Base-by-base conservation (phyloP, 2,329 filamentous ascomycete species). In the Akanthomyces uredinophilus region DNA sequence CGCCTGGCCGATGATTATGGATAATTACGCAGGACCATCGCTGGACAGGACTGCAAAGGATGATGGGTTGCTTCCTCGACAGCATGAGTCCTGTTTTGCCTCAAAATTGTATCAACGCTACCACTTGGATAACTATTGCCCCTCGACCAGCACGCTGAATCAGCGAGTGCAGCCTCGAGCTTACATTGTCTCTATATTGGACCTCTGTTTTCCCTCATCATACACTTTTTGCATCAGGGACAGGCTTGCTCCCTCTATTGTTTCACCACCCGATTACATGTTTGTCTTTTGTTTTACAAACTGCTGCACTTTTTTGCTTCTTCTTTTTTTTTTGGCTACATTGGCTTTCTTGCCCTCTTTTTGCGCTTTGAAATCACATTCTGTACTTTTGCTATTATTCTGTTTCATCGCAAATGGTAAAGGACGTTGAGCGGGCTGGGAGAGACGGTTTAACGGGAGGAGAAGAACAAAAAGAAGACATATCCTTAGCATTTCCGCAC, bases 1-100 rank as follows among this genome's bases (percentile, higher is more conserved):
- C 83, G 20, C 81, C 81, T 3, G 50, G 56, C 20, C 61, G 55
- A 60, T 60, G 43, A 61, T 22, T 2, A 41, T 39, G 16, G 14
- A 43, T 22, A 5, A 32, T 2, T 14, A 44, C 37, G 35, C 32
- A 24, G 27, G 35, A 22, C 14, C 18, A 37, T 32, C 24, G 53
- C 39, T 39, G 22, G 7, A 22, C 22, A n/a, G 10, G n/a, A 35
- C 37, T 56, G 11, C 24, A 20, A 10, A 20, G 29, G 7, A 5
- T 22, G 39, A 22, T n/a, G 8, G 1, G 35, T 32, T 16, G 39
- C 39, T 22, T 54, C 35, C 35, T 56, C 13, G 16, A n/a, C 5
- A 29, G 16, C 43, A 55, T 44, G n/a, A 20, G 16, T 18, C 16
- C 10, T 39, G 50, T 35, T 32, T 57, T 20, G 54, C 35, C 14